These are phyloP conservation scores for Euphorbia corollata DNA, from an alignment of 441 rosid species.

Conservation along the genomic window DNA sequence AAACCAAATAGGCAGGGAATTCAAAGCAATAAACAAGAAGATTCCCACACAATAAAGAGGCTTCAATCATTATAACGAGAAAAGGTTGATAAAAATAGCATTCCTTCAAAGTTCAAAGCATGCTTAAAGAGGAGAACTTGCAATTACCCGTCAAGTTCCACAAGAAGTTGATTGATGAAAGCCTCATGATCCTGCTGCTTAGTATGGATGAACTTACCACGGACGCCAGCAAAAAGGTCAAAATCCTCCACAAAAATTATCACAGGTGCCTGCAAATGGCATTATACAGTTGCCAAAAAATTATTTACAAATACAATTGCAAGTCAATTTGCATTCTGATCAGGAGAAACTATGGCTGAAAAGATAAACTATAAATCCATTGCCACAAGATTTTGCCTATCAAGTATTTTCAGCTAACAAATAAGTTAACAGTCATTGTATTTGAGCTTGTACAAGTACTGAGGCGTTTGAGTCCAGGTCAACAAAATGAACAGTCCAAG, in stretches of 20 bases:
- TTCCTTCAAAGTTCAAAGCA: constrained; percentile 6
- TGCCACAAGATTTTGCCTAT: not conserved
- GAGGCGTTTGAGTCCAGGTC: not conserved
- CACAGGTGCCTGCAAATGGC: constrained; percentile 77
- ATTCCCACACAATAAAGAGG: too few relatives aligned
- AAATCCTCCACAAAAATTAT: constrained; percentile 95
- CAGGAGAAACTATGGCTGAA: not conserved
- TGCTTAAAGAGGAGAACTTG: constrained; percentile 10
- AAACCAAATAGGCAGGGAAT: not conserved
- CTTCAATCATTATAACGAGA: not conserved
- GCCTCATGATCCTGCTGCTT: constrained; percentile 95
- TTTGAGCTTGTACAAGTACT: not conserved
- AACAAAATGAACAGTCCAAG: not conserved
- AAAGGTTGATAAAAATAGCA: not conserved
- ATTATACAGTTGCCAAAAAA: constrained; percentile 20
- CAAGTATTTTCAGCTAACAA: not conserved
- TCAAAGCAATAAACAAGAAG: not conserved
- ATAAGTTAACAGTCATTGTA: not conserved
- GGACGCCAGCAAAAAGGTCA: constrained; percentile 98
- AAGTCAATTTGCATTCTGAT: not conserved
- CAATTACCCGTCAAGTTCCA: constrained; percentile 95
- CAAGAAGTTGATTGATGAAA: constrained; percentile 94
- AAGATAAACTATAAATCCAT: constrained; percentile 1
- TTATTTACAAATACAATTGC: not conserved
- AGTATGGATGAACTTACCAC: constrained; percentile 86